Percentiles rank a stretch among this genome's conserved stretches.
These are phyloP conservation scores for Lepidium africanum DNA, from an alignment of 345 rosid species.

Conservation along the genomic window DNA sequence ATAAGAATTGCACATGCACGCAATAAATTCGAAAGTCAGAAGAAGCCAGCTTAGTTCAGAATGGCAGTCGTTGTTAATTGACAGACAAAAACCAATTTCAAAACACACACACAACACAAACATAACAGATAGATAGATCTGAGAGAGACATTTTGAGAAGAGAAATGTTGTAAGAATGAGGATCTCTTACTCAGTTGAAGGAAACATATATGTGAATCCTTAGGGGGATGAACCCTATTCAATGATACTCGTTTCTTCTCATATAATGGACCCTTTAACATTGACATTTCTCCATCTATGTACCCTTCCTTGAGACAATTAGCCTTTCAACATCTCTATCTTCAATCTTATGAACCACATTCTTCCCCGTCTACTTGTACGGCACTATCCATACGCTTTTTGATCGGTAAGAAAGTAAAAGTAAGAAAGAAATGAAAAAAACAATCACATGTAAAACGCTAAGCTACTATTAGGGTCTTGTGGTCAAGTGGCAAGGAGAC, in stretches of 20 bases:
- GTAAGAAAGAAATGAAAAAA: background rate
- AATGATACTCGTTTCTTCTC: conserved; percentile 12
- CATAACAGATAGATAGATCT: conserved; percentile 19
- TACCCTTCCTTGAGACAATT: conserved; percentile 20
- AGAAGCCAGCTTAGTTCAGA: conserved; percentile 23
- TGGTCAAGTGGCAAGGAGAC: no score
- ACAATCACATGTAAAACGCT: background rate
- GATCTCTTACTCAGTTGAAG: conserved; percentile 17
- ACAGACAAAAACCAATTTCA: conserved; percentile 14
- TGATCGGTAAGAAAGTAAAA: background rate
- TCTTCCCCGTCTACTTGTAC: conserved; percentile 11
- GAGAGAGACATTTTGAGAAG: conserved; percentile 27
- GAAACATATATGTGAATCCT: conserved; percentile 13
- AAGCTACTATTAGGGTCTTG: background rate
- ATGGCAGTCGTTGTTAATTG: conserved; percentile 19
- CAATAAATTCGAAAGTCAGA: conserved; percentile 18
- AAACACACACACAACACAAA: conserved; percentile 27
- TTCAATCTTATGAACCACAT: conserved; percentile 18
- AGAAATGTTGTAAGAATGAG: conserved; percentile 24
- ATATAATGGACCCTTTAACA: conserved; percentile 22
- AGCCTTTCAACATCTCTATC: conserved; percentile 20
- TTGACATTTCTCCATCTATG: conserved; percentile 26
- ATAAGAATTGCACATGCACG: conserved; percentile 24
- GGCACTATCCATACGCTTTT: background rate
- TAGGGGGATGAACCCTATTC: conserved; percentile 29